Percentiles rank a stretch among this genome's conserved stretches.
Evolutionary conservation across 2,329 filamentous ascomycete species (phyloP).

Genomic region (Xylariaceae sp.): DNA sequence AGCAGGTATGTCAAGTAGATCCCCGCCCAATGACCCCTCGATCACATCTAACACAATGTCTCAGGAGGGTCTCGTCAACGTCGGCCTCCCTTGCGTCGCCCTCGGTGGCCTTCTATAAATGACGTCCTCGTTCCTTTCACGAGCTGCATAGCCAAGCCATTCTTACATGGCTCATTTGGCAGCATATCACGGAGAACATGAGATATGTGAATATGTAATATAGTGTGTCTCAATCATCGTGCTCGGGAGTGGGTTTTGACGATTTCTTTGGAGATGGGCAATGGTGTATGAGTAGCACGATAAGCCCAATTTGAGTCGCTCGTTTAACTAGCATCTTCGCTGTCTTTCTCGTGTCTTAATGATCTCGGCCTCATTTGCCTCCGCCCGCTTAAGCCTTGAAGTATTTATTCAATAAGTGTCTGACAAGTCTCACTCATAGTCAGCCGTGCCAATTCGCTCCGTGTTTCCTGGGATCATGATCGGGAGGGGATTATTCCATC

Average conservation of each 20-base stretch:
- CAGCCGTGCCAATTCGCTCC: slow-evolving; percentile 2
- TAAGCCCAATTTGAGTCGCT: slow-evolving; percentile 31
- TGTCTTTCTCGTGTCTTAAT: not conserved
- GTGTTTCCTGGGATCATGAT: slow-evolving; percentile 9
- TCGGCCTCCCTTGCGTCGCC: slow-evolving; percentile 29
- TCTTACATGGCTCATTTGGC: slow-evolving; percentile 4
- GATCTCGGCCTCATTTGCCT: too few relatives aligned
- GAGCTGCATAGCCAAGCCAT: slow-evolving; percentile 10
- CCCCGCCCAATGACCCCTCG: not conserved
- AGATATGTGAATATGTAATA: slow-evolving; percentile 28
- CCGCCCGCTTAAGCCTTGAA: too few relatives aligned
- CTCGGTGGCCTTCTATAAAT: slow-evolving; percentile 28
- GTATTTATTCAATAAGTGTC: not conserved
- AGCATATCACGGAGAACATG: slow-evolving; percentile 21
- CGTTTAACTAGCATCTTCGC: slow-evolving; percentile 15
- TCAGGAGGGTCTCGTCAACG: slow-evolving; percentile 28
- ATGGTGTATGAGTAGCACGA: slow-evolving; percentile 21
- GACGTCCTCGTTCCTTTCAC: slow-evolving; percentile 10
- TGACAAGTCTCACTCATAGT: slow-evolving; percentile 3
- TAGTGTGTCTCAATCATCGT: slow-evolving; percentile 10
- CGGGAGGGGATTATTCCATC: slow-evolving; percentile 6
- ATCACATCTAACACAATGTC: slow-evolving; percentile 8
- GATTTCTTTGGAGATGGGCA: slow-evolving; percentile 21
- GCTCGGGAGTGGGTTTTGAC: slow-evolving; percentile 11
- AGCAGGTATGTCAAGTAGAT: slow-evolving; percentile 20